Conservation (phyloP, 768 basidiomycete genomes). For the Phylloporus sp. region DNA sequence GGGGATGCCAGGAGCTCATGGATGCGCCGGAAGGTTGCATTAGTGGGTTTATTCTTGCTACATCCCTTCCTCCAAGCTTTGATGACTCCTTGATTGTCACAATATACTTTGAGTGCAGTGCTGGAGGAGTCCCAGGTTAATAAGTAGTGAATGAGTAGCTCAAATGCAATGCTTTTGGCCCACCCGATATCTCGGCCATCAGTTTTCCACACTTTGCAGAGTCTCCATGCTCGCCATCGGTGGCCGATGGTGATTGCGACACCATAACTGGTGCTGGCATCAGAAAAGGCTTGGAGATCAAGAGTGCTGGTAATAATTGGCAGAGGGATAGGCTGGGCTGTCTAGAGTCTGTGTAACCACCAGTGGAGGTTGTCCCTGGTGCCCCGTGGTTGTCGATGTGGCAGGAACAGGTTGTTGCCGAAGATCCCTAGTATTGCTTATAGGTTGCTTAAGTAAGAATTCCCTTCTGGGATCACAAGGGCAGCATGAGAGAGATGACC, state of each 20-base stretch:
- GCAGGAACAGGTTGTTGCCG: background rate
- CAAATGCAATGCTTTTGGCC: slow-evolving; percentile 15
- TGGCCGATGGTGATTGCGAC: background rate
- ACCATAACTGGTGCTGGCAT: background rate
- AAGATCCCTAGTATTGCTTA: background rate
- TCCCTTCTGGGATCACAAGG: background rate
- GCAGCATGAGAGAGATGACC: background rate
- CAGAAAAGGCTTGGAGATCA: background rate
- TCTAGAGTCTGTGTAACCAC: background rate
- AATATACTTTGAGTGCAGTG: no score
- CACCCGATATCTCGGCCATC: slow-evolving; percentile 15
- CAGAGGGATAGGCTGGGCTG: background rate
- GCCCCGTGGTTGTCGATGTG: background rate
- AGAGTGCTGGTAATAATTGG: background rate
- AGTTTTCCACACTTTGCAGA: slow-evolving; percentile 11
- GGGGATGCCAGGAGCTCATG: no score
- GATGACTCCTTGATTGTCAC: no score
- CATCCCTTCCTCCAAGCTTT: no score
- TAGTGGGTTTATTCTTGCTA: no score
- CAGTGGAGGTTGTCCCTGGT: background rate
- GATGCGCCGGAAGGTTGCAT: no score
- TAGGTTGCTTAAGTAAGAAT: background rate
- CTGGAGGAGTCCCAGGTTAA: no score
- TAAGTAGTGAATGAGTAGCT: slow-evolving; percentile 2
- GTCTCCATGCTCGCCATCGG: background rate